A percentile compares a stretch with the other conserved stretches of the same genome.
These are phyloP conservation scores for Phytopythium helicoides DNA, from an alignment of 352 stramenopile species.

Conservation along the genomic window DNA sequence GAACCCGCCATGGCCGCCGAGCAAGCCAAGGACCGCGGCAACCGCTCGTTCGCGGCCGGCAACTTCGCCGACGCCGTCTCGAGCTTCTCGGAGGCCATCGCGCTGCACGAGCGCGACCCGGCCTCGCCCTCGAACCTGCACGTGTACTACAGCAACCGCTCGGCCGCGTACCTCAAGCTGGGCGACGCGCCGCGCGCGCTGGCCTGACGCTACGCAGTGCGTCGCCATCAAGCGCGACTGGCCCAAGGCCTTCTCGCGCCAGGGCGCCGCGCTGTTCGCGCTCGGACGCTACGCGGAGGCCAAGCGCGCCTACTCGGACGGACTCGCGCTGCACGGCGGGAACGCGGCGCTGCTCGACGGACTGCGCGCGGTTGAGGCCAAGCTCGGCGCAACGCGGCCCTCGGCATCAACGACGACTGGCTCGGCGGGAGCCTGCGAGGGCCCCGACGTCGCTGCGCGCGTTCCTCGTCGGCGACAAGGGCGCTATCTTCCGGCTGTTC, in stretches of 20 bases:
- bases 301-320: constrained; percentile 78
- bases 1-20: constrained; percentile 62
- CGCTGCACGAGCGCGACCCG: constrained; percentile 38
- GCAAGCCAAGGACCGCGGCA: constrained; percentile 87
- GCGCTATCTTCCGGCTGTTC: constrained; percentile 63
- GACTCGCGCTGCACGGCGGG: constrained; percentile 50
- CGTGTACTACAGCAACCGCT: constrained; percentile 86
- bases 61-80: constrained; percentile 66
- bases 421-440: too few species aligned
- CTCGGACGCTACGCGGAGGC: constrained; percentile 67
- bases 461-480: constrained; percentile 57
- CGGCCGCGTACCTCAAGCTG: constrained; percentile 79
- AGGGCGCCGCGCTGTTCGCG: constrained; percentile 70
- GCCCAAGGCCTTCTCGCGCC: constrained; percentile 87
- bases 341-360: constrained; percentile 76
- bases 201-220: constrained; percentile 78
- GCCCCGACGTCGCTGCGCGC: constrained; percentile 30
- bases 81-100: constrained; percentile 79
- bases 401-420: too few species aligned
- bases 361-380: constrained; percentile 53
- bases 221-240: constrained; percentile 71
- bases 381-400: too few species aligned
- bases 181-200: constrained; percentile 62
- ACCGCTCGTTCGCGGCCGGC: constrained; percentile 69
- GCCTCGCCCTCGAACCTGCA: constrained; percentile 32